Evolutionary conservation across 352 stramenopile species (phyloP).

Genomic region (Pythium rishiriense): DNA sequence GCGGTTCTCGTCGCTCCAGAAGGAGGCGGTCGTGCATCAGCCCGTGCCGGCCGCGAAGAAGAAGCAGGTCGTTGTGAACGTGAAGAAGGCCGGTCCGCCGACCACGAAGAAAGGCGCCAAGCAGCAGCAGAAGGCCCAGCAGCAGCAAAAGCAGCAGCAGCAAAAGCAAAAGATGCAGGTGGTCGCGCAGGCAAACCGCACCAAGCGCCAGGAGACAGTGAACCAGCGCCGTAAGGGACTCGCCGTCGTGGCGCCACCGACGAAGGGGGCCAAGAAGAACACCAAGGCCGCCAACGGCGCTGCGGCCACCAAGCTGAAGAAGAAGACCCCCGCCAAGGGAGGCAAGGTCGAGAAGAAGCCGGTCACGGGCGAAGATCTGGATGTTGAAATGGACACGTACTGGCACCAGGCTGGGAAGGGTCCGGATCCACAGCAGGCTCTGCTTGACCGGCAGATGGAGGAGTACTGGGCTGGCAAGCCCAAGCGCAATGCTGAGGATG

Average conservation of each 20-base stretch:
- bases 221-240: conserved; percentile 76
- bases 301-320: conserved; percentile 23
- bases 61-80: conserved; percentile 27
- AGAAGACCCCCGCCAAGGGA: conserved; percentile 9
- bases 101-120: conserved; percentile 19
- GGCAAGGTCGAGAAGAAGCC: conserved; percentile 42
- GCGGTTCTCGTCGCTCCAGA: conserved; percentile 70
- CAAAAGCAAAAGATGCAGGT: conserved; percentile 70
- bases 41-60: conserved; percentile 7
- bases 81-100: conserved; percentile 18
- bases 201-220: conserved; percentile 75
- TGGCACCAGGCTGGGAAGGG: conserved; percentile 89
- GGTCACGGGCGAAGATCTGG: conserved; percentile 71
- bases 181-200: conserved; percentile 58
- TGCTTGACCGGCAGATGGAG: conserved; percentile 88
- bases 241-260: conserved; percentile 26
- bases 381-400: conserved; percentile 89
- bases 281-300: conserved; percentile 23
- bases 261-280: conserved; percentile 20
- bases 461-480: conserved; percentile 89
- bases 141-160: conserved; percentile 36
- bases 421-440: conserved; percentile 75
- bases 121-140: conserved; percentile 26
- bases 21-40: conserved; percentile 31
- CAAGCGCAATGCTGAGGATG: conserved; percentile 27